Evolutionary conservation across 352 stramenopile species (phyloP), one percentile per base, ranked within the genome.

Genomic region (Elongisporangium prolatum): DNA sequence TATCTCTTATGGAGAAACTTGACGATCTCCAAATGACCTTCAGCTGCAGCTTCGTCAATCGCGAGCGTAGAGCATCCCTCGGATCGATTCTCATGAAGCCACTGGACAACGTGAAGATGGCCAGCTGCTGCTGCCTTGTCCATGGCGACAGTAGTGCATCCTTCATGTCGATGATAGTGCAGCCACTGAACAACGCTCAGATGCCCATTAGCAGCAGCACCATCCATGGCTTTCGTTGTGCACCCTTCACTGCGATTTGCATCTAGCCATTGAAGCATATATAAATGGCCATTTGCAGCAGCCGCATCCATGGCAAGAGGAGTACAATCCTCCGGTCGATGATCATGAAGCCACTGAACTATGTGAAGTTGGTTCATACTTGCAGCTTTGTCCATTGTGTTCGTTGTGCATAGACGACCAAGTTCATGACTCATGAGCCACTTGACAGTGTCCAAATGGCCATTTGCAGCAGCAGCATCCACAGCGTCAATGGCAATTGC

Each of bases 101-200:
- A 52, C 48, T 37, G 17, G 5, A 52, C 17, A 8, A 52, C 20
- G 9, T 52, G 20, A 10, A 52, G 9, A 25, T 52, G 48, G 16
- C 48, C 48, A 2, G 21, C 24, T 9, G 20, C 20, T 21, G 16
- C 18, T 17, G 48, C 48, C 17, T 52, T 52, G 48, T 34, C 20
- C 64, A 71, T 71, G 24, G 64, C 64, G 6, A 70, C 47, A 44
- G 60, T 38, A 7, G 68, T 65, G 22, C 61, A 56, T 4, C 52
- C 52, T 56, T 56, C 52, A 4, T 18, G 21, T 8, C 52, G 52
- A n/a, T 56, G 17, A 16, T 44, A 21, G 6, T 48, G 52, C 13
- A 56, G n/a, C 52, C 52, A 67, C 67, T 51, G 44, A 10, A 51
- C 57, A 1, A 63, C 40, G 8, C 57, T 16, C 3, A 63, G 14